A percentile compares a stretch with the other conserved stretches of the same genome.
Conservation (phyloP, 2,329 filamentous ascomycete species). For the Colletotrichum euphorbiae region DNA sequence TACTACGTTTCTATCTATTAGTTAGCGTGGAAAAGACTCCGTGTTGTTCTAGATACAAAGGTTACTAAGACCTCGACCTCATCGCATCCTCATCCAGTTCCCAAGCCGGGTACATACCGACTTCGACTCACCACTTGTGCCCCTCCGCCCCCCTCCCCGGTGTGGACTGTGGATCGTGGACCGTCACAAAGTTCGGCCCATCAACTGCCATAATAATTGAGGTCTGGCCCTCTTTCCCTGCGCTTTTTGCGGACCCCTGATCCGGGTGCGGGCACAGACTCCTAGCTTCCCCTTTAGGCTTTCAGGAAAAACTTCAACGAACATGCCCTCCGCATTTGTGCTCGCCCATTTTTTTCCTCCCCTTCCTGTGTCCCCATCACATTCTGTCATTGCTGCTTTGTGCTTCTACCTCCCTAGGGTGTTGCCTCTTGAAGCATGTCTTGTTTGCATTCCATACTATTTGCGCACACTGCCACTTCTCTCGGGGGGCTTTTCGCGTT, state of each 20-base stretch:
- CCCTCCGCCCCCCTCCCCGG: background rate
- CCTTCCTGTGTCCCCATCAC: background rate
- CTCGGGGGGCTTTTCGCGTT: background rate
- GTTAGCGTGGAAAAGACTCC: no score
- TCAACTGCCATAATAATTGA: slow-evolving; percentile 40
- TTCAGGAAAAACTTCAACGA: slow-evolving; percentile 39
- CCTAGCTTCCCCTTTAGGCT: slow-evolving; percentile 40
- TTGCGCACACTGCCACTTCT: background rate
- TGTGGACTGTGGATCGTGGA: slow-evolving; percentile 12
- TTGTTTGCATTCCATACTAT: slow-evolving; percentile 2
- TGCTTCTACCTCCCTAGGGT: no score
- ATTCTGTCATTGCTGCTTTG: background rate
- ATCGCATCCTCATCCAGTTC: no score
- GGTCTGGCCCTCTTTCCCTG: slow-evolving; percentile 32
- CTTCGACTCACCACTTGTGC: background rate
- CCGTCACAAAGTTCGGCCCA: slow-evolving; percentile 34
- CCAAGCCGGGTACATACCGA: slow-evolving; percentile 11
- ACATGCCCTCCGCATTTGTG: slow-evolving; percentile 38
- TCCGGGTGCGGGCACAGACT: slow-evolving; percentile 38
- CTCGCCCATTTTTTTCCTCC: slow-evolving; percentile 22
- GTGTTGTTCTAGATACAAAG: no score
- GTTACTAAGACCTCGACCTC: no score
- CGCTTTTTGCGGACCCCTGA: slow-evolving; percentile 37
- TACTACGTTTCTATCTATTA: no score
- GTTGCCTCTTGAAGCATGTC: slow-evolving; percentile 4